phyloP scores from a whole-genome alignment of 176 grass and related monocot species.

The Cenchrus americanus region DNA sequence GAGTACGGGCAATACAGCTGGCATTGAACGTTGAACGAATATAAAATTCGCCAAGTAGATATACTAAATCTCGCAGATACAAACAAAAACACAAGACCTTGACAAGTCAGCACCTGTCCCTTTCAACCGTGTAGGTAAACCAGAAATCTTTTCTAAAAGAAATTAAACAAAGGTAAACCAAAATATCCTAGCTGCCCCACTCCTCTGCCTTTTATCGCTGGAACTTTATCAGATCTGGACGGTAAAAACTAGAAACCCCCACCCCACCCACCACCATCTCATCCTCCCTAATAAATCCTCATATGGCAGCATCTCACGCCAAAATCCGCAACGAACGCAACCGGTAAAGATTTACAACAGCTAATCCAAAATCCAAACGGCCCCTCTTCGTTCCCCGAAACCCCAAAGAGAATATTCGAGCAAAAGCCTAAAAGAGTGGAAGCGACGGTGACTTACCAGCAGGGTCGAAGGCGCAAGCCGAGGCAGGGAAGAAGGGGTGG shows the following conservation, averaged over 20 bases:
- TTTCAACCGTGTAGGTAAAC: slow-evolving; percentile 36
- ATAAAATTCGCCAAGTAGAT: background rate
- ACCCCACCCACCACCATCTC: background rate
- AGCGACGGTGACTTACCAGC: slow-evolving; percentile 32
- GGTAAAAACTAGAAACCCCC: background rate
- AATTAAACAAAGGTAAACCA: background rate
- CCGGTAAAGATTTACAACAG: background rate
- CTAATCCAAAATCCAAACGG: slow-evolving; percentile 27
- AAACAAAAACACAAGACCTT: slow-evolving; percentile 39
- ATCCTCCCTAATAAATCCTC: slow-evolving; percentile 25
- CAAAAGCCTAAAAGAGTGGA: background rate
- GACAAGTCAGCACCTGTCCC: slow-evolving; percentile 35
- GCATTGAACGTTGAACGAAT: slow-evolving; percentile 7
- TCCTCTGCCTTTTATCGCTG: background rate
- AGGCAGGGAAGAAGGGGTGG: background rate
- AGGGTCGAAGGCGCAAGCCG: background rate
- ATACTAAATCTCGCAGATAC: slow-evolving; percentile 32
- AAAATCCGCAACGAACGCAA: background rate
- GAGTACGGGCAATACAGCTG: slow-evolving; percentile 5
- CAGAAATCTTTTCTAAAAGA: background rate
- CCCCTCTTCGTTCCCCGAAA: background rate
- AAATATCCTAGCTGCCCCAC: slow-evolving; percentile 1
- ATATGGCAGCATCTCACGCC: background rate
- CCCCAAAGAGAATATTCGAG: background rate
- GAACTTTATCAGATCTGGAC: slow-evolving; percentile 49